phyloP scores from a whole-genome alignment of 441 rosid species.

The Geranium incanum region DNA sequence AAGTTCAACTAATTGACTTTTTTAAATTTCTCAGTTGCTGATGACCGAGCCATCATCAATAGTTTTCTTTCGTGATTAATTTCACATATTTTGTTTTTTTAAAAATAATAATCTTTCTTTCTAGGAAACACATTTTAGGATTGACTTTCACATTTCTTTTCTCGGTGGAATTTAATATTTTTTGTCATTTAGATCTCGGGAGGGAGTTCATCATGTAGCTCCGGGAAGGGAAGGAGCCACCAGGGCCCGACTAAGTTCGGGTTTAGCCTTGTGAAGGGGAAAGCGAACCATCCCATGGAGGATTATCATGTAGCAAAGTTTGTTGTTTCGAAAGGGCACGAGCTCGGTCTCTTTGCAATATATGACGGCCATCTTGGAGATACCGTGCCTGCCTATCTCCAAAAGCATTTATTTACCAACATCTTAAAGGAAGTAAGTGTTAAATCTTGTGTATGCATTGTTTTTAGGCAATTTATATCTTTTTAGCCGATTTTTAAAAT shows the following conservation, averaged over 20 bases:
- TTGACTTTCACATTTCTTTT: neutral
- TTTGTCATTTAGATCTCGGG: neutral
- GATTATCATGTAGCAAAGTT: slow-evolving; percentile 10
- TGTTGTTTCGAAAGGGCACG: slow-evolving; percentile 6
- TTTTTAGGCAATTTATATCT: neutral
- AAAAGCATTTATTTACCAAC: slow-evolving; percentile 8
- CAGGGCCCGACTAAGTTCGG: slow-evolving; percentile 7
- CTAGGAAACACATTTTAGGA: neutral
- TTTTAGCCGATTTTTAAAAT: neutral
- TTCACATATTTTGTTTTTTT: neutral
- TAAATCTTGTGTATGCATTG: neutral
- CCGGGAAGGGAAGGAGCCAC: slow-evolving; percentile 6
- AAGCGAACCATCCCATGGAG: slow-evolving; percentile 10
- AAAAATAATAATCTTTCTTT: neutral
- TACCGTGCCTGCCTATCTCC: neutral
- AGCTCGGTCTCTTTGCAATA: slow-evolving; percentile 5
- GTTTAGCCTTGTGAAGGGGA: slow-evolving; percentile 8
- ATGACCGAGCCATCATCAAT: too few species aligned
- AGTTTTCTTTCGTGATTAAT: neutral
- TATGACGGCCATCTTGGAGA: slow-evolving; percentile 11
- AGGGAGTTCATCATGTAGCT: neutral
- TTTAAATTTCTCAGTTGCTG: neutral
- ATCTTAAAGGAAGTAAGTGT: slow-evolving; percentile 7
- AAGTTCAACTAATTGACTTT: neutral
- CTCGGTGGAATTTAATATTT: neutral